These are phyloP conservation scores for Phytophthora tubulina DNA, from an alignment of 352 stramenopile genomes.

Conservation along the genomic window DNA sequence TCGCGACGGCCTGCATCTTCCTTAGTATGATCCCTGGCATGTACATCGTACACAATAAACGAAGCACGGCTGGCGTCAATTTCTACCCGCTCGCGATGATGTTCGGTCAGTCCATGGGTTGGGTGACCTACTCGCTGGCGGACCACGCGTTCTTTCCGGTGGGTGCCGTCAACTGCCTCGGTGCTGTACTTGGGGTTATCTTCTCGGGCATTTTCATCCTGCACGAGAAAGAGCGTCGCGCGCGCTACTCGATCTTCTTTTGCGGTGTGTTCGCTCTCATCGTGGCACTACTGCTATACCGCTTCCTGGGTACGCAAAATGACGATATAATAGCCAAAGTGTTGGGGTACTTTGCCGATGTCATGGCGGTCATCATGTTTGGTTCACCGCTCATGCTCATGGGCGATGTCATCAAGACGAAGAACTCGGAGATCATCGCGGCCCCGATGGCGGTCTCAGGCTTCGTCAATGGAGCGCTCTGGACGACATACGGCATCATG, in stretches of 20 bases:
- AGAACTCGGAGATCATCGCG: slow-evolving; percentile 42
- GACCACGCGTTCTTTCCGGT: slow-evolving; percentile 35
- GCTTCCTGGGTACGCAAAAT: slow-evolving; percentile 27
- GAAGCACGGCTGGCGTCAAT: slow-evolving; percentile 25
- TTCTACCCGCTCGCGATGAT: slow-evolving; percentile 44
- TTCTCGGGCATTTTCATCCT: slow-evolving; percentile 38
- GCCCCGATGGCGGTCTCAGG: slow-evolving; percentile 38
- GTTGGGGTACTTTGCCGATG: slow-evolving; percentile 39
- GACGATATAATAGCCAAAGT: slow-evolving; percentile 31
- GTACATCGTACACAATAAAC: slow-evolving; percentile 34
- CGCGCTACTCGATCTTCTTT: slow-evolving; percentile 32
- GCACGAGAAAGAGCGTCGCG: slow-evolving; percentile 36
- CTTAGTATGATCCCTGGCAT: slow-evolving; percentile 45
- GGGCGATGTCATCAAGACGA: slow-evolving; percentile 33
- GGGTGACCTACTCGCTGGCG: slow-evolving; percentile 40
- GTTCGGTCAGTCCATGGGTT: slow-evolving; percentile 43
- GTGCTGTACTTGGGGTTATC: slow-evolving; percentile 29
- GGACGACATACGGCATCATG: slow-evolving; percentile 41
- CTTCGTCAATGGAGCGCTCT: slow-evolving; percentile 38
- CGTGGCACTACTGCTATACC: slow-evolving; percentile 35
- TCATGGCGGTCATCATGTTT: slow-evolving; percentile 40
- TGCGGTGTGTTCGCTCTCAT: slow-evolving; percentile 28
- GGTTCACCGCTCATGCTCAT: slow-evolving; percentile 39
- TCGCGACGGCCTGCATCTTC: slow-evolving; percentile 45
- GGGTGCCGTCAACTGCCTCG: slow-evolving; percentile 39